A percentile compares a stretch with the other conserved stretches of the same genome.
Conservation (phyloP, 495 filamentous ascomycete species). For the Trichoderma reesei region DNA sequence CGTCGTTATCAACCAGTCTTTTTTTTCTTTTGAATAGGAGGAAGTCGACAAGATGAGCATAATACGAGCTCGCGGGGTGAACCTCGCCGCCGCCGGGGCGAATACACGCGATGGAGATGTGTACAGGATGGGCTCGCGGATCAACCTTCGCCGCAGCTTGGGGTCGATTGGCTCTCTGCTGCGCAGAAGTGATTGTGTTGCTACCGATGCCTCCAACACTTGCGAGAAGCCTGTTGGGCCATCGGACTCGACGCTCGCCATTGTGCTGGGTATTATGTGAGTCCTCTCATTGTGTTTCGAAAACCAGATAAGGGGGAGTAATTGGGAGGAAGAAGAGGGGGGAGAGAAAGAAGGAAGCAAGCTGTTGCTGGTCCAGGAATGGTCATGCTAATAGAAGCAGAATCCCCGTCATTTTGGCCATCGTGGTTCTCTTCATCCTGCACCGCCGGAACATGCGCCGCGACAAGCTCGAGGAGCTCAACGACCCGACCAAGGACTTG, state of each 20-base stretch:
- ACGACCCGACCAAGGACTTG: constrained; percentile 83
- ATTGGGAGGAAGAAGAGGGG: neutral
- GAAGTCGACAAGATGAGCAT: neutral
- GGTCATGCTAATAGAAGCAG: constrained; percentile 37
- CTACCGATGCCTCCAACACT: constrained; percentile 15
- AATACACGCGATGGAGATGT: neutral
- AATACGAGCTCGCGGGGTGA: neutral
- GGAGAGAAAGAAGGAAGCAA: neutral
- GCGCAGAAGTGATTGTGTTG: neutral
- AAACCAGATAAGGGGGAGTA: neutral
- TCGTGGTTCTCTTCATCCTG: constrained; percentile 61
- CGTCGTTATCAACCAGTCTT: neutral
- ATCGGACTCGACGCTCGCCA: constrained; percentile 55
- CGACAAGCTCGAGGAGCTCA: constrained; percentile 65
- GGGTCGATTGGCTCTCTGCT: neutral
- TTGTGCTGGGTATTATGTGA: constrained; percentile 75
- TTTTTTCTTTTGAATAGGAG: neutral
- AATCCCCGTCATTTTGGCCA: constrained; percentile 61
- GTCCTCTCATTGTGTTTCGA: constrained; percentile 28
- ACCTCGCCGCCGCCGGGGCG: neutral
- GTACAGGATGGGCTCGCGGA: neutral
- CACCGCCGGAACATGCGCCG: constrained; percentile 68
- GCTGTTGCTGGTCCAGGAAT: constrained; percentile 10
- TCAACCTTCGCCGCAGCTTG: constrained; percentile 6
- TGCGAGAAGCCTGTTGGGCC: constrained; percentile 50